Base-by-base conservation (phyloP, 2,329 filamentous ascomycete species). In the Zymoseptoria tritici region DNA sequence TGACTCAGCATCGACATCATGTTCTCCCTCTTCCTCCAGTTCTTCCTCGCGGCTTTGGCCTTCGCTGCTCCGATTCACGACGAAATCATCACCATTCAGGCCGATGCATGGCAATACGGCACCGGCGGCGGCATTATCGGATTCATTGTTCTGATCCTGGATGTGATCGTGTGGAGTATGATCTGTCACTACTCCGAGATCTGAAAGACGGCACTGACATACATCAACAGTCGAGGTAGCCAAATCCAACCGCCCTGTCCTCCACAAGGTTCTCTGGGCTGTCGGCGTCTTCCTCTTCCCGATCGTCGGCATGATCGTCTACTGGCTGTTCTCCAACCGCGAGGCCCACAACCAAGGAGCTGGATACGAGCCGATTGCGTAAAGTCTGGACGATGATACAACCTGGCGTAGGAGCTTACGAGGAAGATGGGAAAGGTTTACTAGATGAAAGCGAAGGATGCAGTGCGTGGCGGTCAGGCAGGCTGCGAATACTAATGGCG, bases 211-310 rank as follows among this genome's bases (percentile, higher is more conserved):
- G 9, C 50, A 50, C 64, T 64, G 49, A 60, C 68, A 68, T 29
- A 11, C 19, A 36, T 26, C 24, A 63, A 20, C 64, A 87, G 84
- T 86, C 66, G 85, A 87, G 74, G 81, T 87, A 64, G 74, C 87
- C 59, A 83, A 86, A 73, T 86, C 84, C 49, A 85, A 81, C 72
- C 83, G 84, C 60, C 79, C 83, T 4, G 74, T 79, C 20, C 71
- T 75, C 20, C 76, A 80, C 72, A 87, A 87, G 76, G 71, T 87
- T 2, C 74, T 86, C 29, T 87, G 85, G 85, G 82, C 78, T 54
- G 75, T 86, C 0, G 75, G 85, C 51, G 83, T 87, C 67, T 86
- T 87, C 76, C 72, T 87, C 62, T 86, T 87, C 75, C 85, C 85
- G 3, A 75, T 87, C 54, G 70, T 83, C 64, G 85, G 85, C 60